A percentile compares a stretch with the other conserved stretches of the same genome.
phyloP scores from a whole-genome alignment of 805 yeast species.

The Lachancea fermentati region DNA sequence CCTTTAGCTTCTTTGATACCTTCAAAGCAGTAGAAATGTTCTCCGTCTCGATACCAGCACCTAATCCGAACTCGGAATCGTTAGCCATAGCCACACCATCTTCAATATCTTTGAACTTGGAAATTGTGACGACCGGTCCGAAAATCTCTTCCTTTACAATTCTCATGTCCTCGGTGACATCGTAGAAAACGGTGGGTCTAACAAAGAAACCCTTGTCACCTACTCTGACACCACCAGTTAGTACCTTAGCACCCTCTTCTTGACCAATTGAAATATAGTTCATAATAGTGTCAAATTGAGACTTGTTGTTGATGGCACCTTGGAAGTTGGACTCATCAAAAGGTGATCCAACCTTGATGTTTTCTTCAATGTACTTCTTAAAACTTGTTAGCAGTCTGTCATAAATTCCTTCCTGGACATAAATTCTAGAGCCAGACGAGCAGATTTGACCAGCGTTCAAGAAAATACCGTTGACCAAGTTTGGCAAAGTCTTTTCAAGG shows the following conservation, averaged over 20 bases:
- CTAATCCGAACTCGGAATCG: constrained; percentile 69
- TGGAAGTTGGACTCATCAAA: constrained; percentile 61
- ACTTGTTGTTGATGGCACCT: constrained; percentile 73
- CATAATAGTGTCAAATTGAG: constrained; percentile 64
- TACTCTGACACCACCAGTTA: constrained; percentile 65
- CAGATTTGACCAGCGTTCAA: constrained; percentile 81
- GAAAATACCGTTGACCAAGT: constrained; percentile 63
- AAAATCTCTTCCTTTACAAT: constrained; percentile 72
- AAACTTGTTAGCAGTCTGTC: constrained; percentile 56
- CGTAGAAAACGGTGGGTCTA: constrained; percentile 68
- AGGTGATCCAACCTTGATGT: constrained; percentile 67
- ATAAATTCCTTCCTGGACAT: constrained; percentile 66
- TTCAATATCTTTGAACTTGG: constrained; percentile 62
- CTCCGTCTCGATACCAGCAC: constrained; percentile 73
- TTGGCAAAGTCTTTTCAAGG: constrained; percentile 43
- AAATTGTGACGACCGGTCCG: constrained; percentile 71
- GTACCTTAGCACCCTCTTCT: constrained; percentile 58
- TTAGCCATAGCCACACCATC: constrained; percentile 65
- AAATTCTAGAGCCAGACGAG: constrained; percentile 76
- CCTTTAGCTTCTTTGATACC: constrained; percentile 58
- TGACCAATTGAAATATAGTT: constrained; percentile 63
- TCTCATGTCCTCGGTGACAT: constrained; percentile 55
- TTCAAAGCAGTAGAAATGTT: constrained; percentile 55
- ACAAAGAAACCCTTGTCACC: constrained; percentile 67
- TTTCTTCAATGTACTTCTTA: constrained; percentile 49